These are phyloP conservation scores for Nicotiana obtusifolia DNA, from an alignment of 257 asterid species.

Conservation along the genomic window DNA sequence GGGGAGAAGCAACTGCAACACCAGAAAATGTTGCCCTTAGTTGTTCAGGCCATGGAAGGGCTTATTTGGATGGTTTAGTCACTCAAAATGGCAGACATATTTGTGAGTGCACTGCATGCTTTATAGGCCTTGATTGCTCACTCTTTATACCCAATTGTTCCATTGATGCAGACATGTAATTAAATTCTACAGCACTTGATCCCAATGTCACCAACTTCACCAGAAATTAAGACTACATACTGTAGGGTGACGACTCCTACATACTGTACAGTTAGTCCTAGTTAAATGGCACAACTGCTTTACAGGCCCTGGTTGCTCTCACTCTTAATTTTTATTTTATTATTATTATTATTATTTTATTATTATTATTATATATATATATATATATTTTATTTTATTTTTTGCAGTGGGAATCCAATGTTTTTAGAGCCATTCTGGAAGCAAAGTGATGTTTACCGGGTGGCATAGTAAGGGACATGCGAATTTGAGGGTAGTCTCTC, in stretches of 20 bases:
- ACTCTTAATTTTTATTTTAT: too few relatives aligned
- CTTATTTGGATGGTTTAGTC: slow-evolving; percentile 42
- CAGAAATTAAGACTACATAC: too few relatives aligned
- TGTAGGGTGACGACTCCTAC: too few relatives aligned
- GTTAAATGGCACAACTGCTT: too few relatives aligned
- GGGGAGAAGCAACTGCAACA: slow-evolving; percentile 41
- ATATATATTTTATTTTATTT: too few relatives aligned
- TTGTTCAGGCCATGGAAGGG: slow-evolving; percentile 67
- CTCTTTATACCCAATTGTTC: slow-evolving; percentile 26
- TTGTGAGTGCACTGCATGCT: slow-evolving; percentile 70
- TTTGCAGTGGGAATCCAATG: slow-evolving; percentile 36
- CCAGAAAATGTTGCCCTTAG: slow-evolving; percentile 53
- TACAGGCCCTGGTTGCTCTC: too few relatives aligned
- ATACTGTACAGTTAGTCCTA: too few relatives aligned
- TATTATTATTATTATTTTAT: too few relatives aligned
- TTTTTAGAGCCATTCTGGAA: slow-evolving; percentile 31
- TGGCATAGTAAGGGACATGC: slow-evolving; percentile 14
- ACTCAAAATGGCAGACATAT: slow-evolving; percentile 24
- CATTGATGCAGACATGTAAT: slow-evolving; percentile 36
- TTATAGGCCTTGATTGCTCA: slow-evolving; percentile 51
- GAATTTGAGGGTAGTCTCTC: slow-evolving; percentile 1
- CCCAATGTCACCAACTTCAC: too few relatives aligned
- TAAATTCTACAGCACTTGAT: too few relatives aligned
- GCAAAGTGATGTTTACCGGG: slow-evolving; percentile 2
- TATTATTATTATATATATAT: too few relatives aligned